Percentiles rank a stretch among this genome's conserved stretches.
Conservation (phyloP, 2,329 filamentous ascomycete species). For the Chaetomiaceae sp. region DNA sequence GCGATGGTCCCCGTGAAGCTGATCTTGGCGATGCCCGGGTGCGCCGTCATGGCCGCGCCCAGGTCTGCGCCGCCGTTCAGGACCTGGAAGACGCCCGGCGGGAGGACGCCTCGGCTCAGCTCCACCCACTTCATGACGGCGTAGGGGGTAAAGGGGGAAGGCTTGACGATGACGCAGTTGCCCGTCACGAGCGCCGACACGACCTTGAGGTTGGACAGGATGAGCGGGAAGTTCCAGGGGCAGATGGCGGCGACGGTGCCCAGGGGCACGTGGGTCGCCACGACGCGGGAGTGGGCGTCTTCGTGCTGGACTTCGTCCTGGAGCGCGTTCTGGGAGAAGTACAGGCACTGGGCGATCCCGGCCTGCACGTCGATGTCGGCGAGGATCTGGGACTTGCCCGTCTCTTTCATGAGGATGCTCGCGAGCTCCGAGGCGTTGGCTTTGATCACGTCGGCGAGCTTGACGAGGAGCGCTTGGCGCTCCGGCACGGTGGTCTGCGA, state of each 20-base stretch:
- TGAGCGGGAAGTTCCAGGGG: constrained; percentile 56
- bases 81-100: constrained; percentile 53
- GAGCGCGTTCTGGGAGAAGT: constrained; percentile 37
- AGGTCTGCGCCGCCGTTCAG: constrained; percentile 52
- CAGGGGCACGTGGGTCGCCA: constrained; percentile 43
- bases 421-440: constrained; percentile 41
- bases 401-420: constrained; percentile 44
- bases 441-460: constrained; percentile 38
- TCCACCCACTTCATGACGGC: constrained; percentile 49
- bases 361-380: constrained; percentile 38
- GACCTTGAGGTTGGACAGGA: constrained; percentile 48
- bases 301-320: constrained; percentile 46
- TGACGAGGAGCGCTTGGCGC: constrained; percentile 30
- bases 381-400: constrained; percentile 46
- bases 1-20: constrained; percentile 54
- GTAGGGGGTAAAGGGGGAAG: constrained; percentile 55
- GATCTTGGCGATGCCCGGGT: constrained; percentile 53
- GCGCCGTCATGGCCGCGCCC: constrained; percentile 50
- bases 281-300: constrained; percentile 38
- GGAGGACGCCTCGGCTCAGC: constrained; percentile 45
- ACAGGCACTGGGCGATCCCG: constrained; percentile 35
- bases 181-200: constrained; percentile 47
- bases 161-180: constrained; percentile 53
- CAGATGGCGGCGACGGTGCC: constrained; percentile 53
- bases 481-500: constrained; percentile 40